phyloP scores from a whole-genome alignment of 306 rosid species.

The Rosa multiflora region DNA sequence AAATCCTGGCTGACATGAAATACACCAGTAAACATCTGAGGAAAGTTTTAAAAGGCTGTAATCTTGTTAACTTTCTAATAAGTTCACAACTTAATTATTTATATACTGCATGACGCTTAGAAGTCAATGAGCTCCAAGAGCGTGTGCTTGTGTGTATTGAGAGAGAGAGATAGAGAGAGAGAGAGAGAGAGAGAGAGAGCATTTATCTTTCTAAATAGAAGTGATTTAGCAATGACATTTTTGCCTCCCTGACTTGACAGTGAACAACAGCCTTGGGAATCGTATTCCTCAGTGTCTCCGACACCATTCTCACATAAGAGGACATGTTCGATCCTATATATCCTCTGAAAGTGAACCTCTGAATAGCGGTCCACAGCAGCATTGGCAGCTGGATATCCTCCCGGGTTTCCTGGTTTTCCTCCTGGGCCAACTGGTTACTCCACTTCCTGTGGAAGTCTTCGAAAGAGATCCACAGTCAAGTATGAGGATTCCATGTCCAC shows the following conservation, averaged over 20 bases:
- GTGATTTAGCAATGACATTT: slow-evolving; percentile 66
- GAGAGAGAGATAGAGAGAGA: slow-evolving; percentile 6
- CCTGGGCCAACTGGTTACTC: slow-evolving; percentile 56
- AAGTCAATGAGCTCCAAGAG: background rate
- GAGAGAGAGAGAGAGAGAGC: slow-evolving; percentile 27
- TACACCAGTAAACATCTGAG: background rate
- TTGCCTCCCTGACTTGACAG: slow-evolving; percentile 64
- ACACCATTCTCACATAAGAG: slow-evolving; percentile 83
- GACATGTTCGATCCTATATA: slow-evolving; percentile 84
- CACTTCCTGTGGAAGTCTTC: slow-evolving; percentile 87
- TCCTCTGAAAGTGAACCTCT: slow-evolving; percentile 82
- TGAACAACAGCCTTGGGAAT: slow-evolving; percentile 95
- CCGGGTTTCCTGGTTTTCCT: background rate
- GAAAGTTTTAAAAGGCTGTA: background rate
- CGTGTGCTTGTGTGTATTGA: background rate
- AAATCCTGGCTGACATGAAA: background rate
- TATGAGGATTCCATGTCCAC: slow-evolving; percentile 97
- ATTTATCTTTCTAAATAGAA: slow-evolving; percentile 86
- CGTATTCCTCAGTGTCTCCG: slow-evolving; percentile 75
- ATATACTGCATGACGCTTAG: background rate
- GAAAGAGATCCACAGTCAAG: slow-evolving; percentile 94
- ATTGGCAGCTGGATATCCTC: slow-evolving; percentile 22
- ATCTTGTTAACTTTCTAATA: background rate
- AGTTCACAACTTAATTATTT: background rate
- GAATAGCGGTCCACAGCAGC: slow-evolving; percentile 61